Evolutionary conservation across 2,329 filamentous ascomycete genomes (phyloP).

Genomic region (Ascochyta lentis): DNA sequence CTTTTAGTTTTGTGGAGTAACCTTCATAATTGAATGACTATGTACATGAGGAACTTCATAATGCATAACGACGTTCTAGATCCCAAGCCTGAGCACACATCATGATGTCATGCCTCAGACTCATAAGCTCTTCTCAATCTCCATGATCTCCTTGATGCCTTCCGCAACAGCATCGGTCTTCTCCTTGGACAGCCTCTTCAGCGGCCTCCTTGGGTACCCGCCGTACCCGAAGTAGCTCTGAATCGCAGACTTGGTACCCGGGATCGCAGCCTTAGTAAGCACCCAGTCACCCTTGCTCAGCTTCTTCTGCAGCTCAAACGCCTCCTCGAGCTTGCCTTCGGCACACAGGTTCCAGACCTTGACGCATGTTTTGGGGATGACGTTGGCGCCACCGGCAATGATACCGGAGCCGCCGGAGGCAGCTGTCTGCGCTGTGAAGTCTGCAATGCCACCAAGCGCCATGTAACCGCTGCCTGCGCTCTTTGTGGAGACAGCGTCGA

Average conservation of each 20-base stretch:
- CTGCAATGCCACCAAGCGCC: conserved; percentile 86
- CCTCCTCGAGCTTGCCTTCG: conserved; percentile 76
- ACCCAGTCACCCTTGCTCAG: conserved; percentile 83
- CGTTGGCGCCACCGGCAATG: conserved; percentile 84
- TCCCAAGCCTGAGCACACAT: neutral
- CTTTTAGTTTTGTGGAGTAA: neutral
- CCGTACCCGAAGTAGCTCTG: conserved; percentile 84
- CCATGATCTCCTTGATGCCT: conserved; percentile 65
- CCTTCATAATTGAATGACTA: conserved; percentile 24
- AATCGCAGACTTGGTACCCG: conserved; percentile 84
- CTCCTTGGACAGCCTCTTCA: conserved; percentile 69
- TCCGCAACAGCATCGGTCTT: conserved; percentile 55
- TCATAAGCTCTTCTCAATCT: conserved; percentile 62
- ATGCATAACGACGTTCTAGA: conserved; percentile 19
- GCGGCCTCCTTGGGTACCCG: conserved; percentile 74
- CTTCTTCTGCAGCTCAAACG: conserved; percentile 76
- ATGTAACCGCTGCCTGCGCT: conserved; percentile 66
- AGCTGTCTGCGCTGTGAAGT: conserved; percentile 84
- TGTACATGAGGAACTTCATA: conserved; percentile 25
- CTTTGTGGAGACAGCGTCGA: conserved; percentile 72
- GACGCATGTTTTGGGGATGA: conserved; percentile 82
- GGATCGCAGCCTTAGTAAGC: conserved; percentile 80
- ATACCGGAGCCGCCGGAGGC: conserved; percentile 81
- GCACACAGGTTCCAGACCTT: conserved; percentile 78
- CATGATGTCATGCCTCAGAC: neutral